These are phyloP conservation scores for Coemansia sp. DNA, from an alignment of 192 early-diverging fungal genomes.

Conservation along the genomic window DNA sequence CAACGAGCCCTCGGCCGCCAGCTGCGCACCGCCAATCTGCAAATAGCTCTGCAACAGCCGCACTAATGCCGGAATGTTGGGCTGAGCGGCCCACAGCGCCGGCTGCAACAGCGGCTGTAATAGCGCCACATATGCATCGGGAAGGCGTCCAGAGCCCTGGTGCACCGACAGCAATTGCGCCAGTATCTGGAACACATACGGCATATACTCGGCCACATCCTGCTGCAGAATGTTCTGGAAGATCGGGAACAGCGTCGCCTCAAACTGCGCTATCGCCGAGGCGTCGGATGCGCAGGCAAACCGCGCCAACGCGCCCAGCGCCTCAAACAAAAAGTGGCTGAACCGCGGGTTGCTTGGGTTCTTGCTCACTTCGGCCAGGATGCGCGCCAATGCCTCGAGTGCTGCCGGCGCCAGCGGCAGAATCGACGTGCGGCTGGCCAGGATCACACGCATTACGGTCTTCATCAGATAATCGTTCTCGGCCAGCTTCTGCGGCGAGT, in stretches of 20 bases:
- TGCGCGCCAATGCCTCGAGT: conserved; percentile 69
- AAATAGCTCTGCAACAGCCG: conserved; percentile 84
- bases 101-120: conserved; percentile 79
- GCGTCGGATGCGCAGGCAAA: conserved; percentile 76
- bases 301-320: conserved; percentile 79
- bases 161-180: conserved; percentile 84
- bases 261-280: conserved; percentile 73
- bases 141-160: conserved; percentile 55
- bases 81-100: conserved; percentile 81
- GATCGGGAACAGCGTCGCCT: conserved; percentile 80
- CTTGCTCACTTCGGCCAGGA: conserved; percentile 78
- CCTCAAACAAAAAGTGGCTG: conserved; percentile 97
- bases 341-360: conserved; percentile 98
- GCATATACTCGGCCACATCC: conserved; percentile 88
- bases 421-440: conserved; percentile 72
- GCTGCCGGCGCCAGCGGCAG: conserved; percentile 67
- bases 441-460: conserved; percentile 80
- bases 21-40: conserved; percentile 63
- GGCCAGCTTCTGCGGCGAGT: conserved; percentile 86
- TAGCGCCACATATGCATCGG: conserved; percentile 70
- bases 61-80: conserved; percentile 93
- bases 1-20: conserved; percentile 70
- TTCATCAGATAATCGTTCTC: conserved; percentile 98
- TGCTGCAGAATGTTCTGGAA: conserved; percentile 84
- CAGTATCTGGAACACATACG: conserved; percentile 96